Base-by-base conservation (phyloP, 225 moss, liverwort and hornwort species). In the Ulota crispa region DNA sequence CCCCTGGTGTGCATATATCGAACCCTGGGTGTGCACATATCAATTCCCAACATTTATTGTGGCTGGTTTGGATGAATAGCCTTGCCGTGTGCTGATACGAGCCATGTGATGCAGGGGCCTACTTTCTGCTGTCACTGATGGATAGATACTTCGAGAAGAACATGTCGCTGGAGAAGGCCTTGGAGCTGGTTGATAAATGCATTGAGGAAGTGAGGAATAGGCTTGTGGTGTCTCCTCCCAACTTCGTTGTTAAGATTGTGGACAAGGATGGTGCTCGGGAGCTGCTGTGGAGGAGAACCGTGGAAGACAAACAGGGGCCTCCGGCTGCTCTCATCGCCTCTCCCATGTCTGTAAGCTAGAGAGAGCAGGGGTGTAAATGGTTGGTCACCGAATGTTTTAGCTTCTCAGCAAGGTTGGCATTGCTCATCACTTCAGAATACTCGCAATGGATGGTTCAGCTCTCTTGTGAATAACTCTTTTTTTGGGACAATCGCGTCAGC, bases 81-180 rank as follows among this genome's bases (percentile, higher is more conserved):
- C 3, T 75, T 27, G 77, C 27, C 73, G 47, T 12, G 34, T 81
- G 80, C 77, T 83, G 55, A 83, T 77, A 26, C 56, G 64, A 30
- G 62, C 39, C 5, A 43, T 68, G 26, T 59, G 80, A 70, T 87
- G 76, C 86, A 98, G 98, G 95, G 80, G 94, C 95, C 0, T 98
- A 98, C 75, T 98, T 98, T 83, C 83, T 98, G 53, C 90, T 98
- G 62, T 98, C 98, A n/a, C 86, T 98, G 65, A 92, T 98, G 95
- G 98, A 98, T 90, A 93, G 95, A 68, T 98, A 95, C 79, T 95
- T 86, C 67, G 92, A 93, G 81, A 94, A 94, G 84, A 89, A 94
- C 84, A 93, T 98, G 95, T 87, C 94, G 6, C 55, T 98, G 81
- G 94, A 94, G 6, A 93, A 92, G 85, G 95, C 98, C 64, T 81